Evolutionary conservation across 2,329 filamentous ascomycete species (phyloP), one percentile per base, ranked within the genome.

Genomic region (Aspergillus sp.): DNA sequence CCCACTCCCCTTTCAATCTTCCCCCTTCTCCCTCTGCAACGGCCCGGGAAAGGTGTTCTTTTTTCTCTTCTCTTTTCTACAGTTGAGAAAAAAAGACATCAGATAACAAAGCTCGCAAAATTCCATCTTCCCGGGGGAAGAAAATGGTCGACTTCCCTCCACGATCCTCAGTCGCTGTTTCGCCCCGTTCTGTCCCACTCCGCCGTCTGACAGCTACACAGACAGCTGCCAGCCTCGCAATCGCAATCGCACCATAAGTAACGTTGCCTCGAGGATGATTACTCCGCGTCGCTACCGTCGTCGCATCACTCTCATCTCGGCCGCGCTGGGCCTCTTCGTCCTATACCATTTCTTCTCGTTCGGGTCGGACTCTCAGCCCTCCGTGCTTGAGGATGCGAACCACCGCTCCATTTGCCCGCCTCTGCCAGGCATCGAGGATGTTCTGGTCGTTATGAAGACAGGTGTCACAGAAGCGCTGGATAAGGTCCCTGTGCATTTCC

Each of bases 291-390:
- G 56, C 45, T 58, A 58, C 42, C 60, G 60, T 46, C 63, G 64
- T 41, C 65, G 62, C 51, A 59, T 64, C 31, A 46, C 56, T 72
- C 55, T 73, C 66, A 37, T 76, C 71, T 64, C 83, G 74, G 57
- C 80, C 69, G 44, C 77, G 68, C 67, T 79, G 75, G 47, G 83
- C 61, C 38, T 71, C 69, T 53, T 77, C 68, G 48, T 88, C 67
- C 47, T 75, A 64, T 49, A 70, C 64, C 41, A 81, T 77, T 56
- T 87, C 73, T 53, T 84, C 76, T 38, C 75, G 65, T 60, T 82
- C 81, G 51, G 78, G 76, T 57, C 78, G 70, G 44, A 78, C 67
- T 67, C 88, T 82, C 6, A 79, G 82, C 46, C 75, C 72, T 13
- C 37, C 28, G 27, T 9, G 11, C 9, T 31, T 12, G 29, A 39